These are phyloP conservation scores for Hysterium pulicare DNA, from an alignment of 2,329 filamentous ascomycete genomes.

Conservation along the genomic window DNA sequence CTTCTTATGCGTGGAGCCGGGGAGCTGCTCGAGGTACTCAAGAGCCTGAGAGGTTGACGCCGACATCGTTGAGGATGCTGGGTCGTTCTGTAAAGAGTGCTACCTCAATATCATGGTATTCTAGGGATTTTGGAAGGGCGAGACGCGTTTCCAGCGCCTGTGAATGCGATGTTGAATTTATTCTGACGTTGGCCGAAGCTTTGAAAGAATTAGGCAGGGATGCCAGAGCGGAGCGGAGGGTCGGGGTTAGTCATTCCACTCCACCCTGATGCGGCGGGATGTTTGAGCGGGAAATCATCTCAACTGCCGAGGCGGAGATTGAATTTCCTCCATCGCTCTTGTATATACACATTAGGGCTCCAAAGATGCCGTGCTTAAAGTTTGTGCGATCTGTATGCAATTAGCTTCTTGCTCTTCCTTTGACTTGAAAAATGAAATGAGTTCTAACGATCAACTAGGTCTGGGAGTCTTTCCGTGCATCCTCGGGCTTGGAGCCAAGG, in stretches of 20 bases:
- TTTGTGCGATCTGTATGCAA: slow-evolving; percentile 63
- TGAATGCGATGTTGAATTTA: too few species aligned
- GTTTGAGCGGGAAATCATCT: too few species aligned
- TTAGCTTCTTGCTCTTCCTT: not conserved
- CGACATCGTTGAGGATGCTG: slow-evolving; percentile 48
- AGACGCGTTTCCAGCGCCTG: too few species aligned
- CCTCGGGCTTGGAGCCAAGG: slow-evolving; percentile 87
- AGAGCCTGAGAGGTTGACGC: slow-evolving; percentile 61
- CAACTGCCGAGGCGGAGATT: too few species aligned
- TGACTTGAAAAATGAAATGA: too few species aligned
- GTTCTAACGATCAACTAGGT: slow-evolving; percentile 54
- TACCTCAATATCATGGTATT: slow-evolving; percentile 34
- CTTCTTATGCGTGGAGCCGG: slow-evolving; percentile 82
- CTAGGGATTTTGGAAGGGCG: not conserved
- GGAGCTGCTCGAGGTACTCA: slow-evolving; percentile 90
- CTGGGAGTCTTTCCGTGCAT: slow-evolving; percentile 77
- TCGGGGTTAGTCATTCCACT: not conserved
- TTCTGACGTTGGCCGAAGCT: too few species aligned
- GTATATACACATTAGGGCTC: too few species aligned
- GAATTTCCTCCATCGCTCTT: too few species aligned
- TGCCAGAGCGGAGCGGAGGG: not conserved
- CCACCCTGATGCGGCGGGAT: too few species aligned
- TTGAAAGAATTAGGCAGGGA: not conserved
- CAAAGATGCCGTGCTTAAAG: slow-evolving; percentile 47
- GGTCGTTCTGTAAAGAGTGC: slow-evolving; percentile 11